Evolutionary conservation across 1,139 yeast species (phyloP).

Genomic region (Pichia sp.): DNA sequence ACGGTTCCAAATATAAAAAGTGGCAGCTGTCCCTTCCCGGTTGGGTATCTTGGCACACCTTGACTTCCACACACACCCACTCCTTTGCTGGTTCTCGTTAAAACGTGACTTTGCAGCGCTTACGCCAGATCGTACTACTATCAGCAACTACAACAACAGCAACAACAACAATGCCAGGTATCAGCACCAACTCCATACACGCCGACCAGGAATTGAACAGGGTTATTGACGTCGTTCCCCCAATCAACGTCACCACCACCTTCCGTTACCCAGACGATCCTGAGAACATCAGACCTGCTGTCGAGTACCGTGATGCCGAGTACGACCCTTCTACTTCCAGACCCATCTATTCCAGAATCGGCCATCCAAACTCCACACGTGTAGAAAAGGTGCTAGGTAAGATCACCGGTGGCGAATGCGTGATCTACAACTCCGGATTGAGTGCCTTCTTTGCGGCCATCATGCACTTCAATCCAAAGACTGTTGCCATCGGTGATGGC

Average conservation of each 20-base stretch:
- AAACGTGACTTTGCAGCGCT: no score
- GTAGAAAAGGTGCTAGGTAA: conserved; percentile 63
- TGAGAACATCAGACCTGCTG: conserved; percentile 41
- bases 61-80: background rate
- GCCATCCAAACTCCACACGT: conserved; percentile 67
- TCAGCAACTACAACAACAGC: background rate
- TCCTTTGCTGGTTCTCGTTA: background rate
- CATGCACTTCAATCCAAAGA: conserved; percentile 68
- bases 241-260: conserved; percentile 79
- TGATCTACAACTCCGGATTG: conserved; percentile 72
- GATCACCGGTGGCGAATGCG: conserved; percentile 54
- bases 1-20: background rate
- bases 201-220: conserved; percentile 46
- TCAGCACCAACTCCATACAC: conserved; percentile 55
- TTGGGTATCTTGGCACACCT: no score
- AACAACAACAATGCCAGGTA: conserved; percentile 36
- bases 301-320: conserved; percentile 31
- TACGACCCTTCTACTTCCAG: conserved; percentile 26
- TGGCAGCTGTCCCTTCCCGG: no score
- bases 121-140: no score
- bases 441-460: conserved; percentile 78
- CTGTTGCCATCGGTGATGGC: conserved; percentile 69
- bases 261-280: conserved; percentile 64
- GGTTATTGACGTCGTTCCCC: conserved; percentile 64
- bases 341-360: conserved; percentile 61